These are phyloP conservation scores for Theileria annulata DNA, from an alignment of 169 alveolate species.

Conservation along the genomic window DNA sequence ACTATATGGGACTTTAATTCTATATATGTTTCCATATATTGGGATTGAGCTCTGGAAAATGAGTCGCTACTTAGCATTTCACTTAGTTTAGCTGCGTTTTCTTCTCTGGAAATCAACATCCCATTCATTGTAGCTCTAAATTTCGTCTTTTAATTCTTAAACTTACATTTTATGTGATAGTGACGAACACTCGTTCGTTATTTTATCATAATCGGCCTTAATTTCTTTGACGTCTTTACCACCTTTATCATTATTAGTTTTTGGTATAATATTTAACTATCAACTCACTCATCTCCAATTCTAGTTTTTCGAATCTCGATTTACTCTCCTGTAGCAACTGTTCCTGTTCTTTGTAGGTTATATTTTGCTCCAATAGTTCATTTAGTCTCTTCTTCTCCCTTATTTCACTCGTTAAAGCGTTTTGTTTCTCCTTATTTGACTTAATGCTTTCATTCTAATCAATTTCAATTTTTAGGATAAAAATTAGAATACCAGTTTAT, in stretches of 20 bases:
- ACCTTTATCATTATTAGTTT: neutral
- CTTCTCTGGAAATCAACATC: conserved; percentile 33
- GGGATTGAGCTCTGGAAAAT: conserved; percentile 20
- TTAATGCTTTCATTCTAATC: neutral
- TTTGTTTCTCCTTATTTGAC: conserved; percentile 47
- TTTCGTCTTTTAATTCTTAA: neutral
- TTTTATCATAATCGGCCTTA: neutral
- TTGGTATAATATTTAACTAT: neutral
- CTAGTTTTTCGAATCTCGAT: conserved; percentile 38
- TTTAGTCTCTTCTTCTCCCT: conserved; percentile 37
- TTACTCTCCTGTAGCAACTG: conserved; percentile 51
- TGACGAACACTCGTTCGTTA: conserved; percentile 6
- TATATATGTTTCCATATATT: conserved; percentile 29
- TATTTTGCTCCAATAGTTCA: conserved; percentile 61
- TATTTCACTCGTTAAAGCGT: conserved; percentile 44
- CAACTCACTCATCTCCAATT: conserved; percentile 41
- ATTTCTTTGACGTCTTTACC: conserved; percentile 7
- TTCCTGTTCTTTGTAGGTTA: conserved; percentile 35
- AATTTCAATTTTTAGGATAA: too few species aligned
- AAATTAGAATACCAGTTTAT: neutral
- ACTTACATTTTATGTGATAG: conserved; percentile 19
- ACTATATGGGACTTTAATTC: conserved; percentile 27
- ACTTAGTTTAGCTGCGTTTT: conserved; percentile 18
- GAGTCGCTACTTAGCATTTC: conserved; percentile 6
- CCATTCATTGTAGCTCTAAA: conserved; percentile 46